Percentiles rank a stretch among this genome's conserved stretches.
Evolutionary conservation across 2,329 filamentous ascomycete species (phyloP).

Genomic region (Dryadomyces sulphureus): DNA sequence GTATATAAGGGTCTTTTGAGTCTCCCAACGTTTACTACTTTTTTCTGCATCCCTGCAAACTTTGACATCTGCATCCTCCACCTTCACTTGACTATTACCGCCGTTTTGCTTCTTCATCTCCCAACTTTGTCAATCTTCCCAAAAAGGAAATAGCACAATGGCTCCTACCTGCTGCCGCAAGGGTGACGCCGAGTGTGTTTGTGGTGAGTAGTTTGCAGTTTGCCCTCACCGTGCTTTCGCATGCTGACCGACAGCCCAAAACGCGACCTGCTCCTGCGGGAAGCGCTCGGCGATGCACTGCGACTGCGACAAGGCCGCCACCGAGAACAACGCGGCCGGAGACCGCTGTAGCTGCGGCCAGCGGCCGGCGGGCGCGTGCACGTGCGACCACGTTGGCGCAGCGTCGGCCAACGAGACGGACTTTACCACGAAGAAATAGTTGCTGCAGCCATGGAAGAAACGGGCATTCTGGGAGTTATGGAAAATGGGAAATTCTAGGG

Average conservation of each 20-base stretch:
- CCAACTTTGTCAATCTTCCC: background rate
- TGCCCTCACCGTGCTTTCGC: no score
- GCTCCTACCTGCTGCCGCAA: slow-evolving; percentile 40
- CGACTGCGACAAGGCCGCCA: slow-evolving; percentile 60
- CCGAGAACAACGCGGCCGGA: slow-evolving; percentile 61
- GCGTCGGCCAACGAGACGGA: slow-evolving; percentile 60
- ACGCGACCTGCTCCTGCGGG: slow-evolving; percentile 75
- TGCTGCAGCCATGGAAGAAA: no score
- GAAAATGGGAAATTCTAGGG: no score
- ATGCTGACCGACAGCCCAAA: slow-evolving; percentile 30
- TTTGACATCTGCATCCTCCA: background rate
- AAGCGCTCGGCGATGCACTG: slow-evolving; percentile 77
- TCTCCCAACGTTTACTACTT: background rate
- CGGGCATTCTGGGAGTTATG: no score
- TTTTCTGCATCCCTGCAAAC: background rate
- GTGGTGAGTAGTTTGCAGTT: slow-evolving; percentile 29
- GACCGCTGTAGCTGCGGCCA: slow-evolving; percentile 73
- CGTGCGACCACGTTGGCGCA: slow-evolving; percentile 58
- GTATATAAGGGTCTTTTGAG: no score
- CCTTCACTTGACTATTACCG: background rate
- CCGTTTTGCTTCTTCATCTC: background rate
- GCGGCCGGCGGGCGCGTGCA: slow-evolving; percentile 67
- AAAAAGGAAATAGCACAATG: slow-evolving; percentile 4
- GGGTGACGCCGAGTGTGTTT: slow-evolving; percentile 36
- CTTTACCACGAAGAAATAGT: slow-evolving; percentile 60